These are phyloP conservation scores for Lithohypha guttulata DNA, from an alignment of 2,329 filamentous ascomycete species.

Conservation along the genomic window DNA sequence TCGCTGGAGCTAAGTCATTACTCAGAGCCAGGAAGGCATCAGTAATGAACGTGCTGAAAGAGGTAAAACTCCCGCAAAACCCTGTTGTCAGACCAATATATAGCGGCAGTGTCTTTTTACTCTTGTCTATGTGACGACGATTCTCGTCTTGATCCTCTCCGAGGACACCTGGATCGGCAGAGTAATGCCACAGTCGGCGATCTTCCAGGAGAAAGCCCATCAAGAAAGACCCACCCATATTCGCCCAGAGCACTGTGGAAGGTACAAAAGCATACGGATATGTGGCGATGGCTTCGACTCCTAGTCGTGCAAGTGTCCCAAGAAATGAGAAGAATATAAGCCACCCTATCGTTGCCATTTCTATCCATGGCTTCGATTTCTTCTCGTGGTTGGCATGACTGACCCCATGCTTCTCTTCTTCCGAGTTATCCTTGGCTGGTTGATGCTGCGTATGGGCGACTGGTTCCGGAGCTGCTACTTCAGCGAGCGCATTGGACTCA, in stretches of 20 bases:
- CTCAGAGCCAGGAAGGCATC: slow-evolving; percentile 65
- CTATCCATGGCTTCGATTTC: too few relatives aligned
- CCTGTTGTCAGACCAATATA: slow-evolving; percentile 74
- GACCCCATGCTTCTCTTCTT: too few relatives aligned
- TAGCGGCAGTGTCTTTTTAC: slow-evolving; percentile 70
- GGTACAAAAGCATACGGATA: slow-evolving; percentile 65
- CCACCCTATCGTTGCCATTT: too few relatives aligned
- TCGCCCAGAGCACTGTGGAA: slow-evolving; percentile 70
- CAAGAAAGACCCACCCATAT: slow-evolving; percentile 63
- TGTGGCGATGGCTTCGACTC: slow-evolving; percentile 61
- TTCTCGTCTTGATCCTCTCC: slow-evolving; percentile 38
- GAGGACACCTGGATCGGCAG: slow-evolving; percentile 17
- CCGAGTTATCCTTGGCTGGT: too few relatives aligned
- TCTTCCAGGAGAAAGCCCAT: slow-evolving; percentile 76
- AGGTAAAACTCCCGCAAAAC: slow-evolving; percentile 76
- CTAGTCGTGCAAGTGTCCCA: slow-evolving; percentile 67
- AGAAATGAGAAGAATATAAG: slow-evolving; percentile 72
- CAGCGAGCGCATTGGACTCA: too few relatives aligned
- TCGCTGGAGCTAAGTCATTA: slow-evolving; percentile 45
- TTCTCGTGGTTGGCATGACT: too few relatives aligned
- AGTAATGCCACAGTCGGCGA: slow-evolving; percentile 51
- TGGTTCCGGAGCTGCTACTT: too few relatives aligned
- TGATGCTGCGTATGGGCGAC: too few relatives aligned
- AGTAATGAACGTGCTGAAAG: slow-evolving; percentile 69
- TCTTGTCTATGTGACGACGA: slow-evolving; percentile 32